phyloP scores from a whole-genome alignment of 306 rosid genomes.

The Acacia melanoxylon region DNA sequence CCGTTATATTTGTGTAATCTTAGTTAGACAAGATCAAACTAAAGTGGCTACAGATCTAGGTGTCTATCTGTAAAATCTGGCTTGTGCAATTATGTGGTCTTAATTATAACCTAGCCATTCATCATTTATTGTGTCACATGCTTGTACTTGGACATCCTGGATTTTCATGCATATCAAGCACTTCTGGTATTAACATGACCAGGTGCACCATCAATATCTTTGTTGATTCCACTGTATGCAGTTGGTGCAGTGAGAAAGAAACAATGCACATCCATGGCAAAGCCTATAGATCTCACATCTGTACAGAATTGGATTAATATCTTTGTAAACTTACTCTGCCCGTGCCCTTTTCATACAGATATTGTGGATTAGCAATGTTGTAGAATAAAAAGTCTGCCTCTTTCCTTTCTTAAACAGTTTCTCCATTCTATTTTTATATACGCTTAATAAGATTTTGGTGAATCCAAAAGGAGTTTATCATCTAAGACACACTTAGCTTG shows the following conservation, averaged over 20 bases:
- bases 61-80: neutral
- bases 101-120: neutral
- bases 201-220: conserved; percentile 5
- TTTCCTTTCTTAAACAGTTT: neutral
- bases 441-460: neutral
- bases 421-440: neutral
- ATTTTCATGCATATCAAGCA: conserved; percentile 10
- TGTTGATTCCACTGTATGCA: neutral
- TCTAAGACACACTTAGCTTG: neutral
- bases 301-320: neutral
- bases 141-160: conserved; percentile 1
- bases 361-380: neutral
- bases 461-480: neutral
- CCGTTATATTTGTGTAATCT: neutral
- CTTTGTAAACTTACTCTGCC: neutral
- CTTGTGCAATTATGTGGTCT: neutral
- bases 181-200: conserved; percentile 7
- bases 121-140: neutral
- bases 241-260: conserved; percentile 2
- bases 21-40: neutral
- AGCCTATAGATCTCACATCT: neutral
- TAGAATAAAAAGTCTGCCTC: neutral
- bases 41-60: conserved; percentile 7
- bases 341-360: neutral
- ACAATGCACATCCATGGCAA: neutral